Percentiles rank a stretch among this genome's conserved stretches.
These are phyloP conservation scores for Fusarium oligoseptatum DNA, from an alignment of 2,329 filamentous ascomycete genomes.

Conservation along the genomic window DNA sequence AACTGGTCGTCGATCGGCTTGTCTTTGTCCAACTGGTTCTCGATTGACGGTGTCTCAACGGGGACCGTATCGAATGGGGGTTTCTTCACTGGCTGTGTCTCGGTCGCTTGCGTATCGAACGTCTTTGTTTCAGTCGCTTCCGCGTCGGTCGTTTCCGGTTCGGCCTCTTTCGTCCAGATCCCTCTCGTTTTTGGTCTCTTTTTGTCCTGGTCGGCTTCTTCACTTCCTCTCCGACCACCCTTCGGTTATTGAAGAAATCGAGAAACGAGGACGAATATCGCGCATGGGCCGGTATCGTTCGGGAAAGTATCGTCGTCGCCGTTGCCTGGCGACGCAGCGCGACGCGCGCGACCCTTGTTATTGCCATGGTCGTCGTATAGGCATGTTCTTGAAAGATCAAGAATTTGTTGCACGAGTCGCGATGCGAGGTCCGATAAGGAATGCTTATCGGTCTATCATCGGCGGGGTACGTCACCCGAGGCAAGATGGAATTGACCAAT, in stretches of 20 bases:
- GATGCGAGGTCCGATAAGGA: slow-evolving; percentile 15
- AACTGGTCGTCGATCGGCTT: neutral
- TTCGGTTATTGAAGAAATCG: neutral
- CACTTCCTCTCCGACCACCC: neutral
- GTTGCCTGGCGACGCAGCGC: neutral
- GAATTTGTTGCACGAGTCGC: neutral
- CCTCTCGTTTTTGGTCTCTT: neutral
- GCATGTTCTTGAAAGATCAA: neutral
- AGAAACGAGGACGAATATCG: neutral
- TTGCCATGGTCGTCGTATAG: neutral
- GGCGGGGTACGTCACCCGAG: slow-evolving; percentile 25
- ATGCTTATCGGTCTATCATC: neutral
- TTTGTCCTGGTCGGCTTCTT: neutral
- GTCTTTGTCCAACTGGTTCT: neutral
- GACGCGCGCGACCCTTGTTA: neutral
- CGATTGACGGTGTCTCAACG: neutral
- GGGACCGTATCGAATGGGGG: neutral
- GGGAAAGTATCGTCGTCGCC: neutral
- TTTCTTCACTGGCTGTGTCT: neutral
- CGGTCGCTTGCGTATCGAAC: neutral
- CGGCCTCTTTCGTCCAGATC: neutral
- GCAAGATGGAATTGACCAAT: neutral
- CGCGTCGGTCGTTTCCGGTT: neutral
- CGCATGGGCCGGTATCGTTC: neutral
- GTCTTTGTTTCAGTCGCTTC: neutral